A percentile compares a stretch with the other conserved stretches of the same genome.
phyloP scores from a whole-genome alignment of 2,329 filamentous ascomycete genomes.

The Aspergillus pseudotamarii region DNA sequence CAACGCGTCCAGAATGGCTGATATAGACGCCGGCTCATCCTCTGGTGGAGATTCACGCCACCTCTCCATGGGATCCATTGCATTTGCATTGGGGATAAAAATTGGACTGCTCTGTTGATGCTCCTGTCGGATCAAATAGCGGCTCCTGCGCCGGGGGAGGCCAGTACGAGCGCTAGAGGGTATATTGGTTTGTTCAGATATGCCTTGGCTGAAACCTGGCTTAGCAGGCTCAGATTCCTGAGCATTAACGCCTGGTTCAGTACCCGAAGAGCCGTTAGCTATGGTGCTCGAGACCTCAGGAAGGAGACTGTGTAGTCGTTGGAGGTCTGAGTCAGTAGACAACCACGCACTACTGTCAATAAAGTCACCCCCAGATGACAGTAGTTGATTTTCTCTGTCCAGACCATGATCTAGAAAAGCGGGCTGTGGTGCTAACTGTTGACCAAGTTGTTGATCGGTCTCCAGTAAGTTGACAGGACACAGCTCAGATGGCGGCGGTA shows the following conservation, averaged over 20 bases:
- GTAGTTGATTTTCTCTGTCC: not conserved
- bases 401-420: not conserved
- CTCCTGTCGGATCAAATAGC: not conserved
- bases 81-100: not conserved
- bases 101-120: not conserved
- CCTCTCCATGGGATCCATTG: not conserved
- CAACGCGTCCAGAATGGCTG: not conserved
- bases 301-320: not conserved
- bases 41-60: slow-evolving; percentile 5
- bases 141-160: not conserved
- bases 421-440: not conserved
- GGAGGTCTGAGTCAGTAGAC: not conserved
- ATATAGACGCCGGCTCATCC: slow-evolving; percentile 6
- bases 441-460: not conserved
- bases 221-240: not conserved
- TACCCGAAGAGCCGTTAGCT: not conserved
- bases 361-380: not conserved
- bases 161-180: not conserved
- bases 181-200: not conserved
- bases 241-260: not conserved
- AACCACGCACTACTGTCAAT: not conserved
- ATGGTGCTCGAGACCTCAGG: not conserved
- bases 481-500: not conserved
- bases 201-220: not conserved
- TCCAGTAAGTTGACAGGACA: not conserved